Conservation (phyloP, 2,329 filamentous ascomycete genomes). For the Trichoderma sp. region DNA sequence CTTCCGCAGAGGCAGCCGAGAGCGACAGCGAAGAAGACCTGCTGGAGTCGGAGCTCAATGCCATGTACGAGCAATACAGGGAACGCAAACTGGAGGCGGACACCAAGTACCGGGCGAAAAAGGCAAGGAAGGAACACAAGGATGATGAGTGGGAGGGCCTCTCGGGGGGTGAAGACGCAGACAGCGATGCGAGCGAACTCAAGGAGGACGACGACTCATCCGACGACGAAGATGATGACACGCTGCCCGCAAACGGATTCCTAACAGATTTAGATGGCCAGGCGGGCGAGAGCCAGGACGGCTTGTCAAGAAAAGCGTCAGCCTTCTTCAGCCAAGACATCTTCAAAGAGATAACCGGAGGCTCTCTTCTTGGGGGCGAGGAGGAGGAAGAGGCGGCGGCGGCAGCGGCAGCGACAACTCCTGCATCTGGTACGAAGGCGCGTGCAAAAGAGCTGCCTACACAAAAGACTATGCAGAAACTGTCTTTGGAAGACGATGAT, state of each 20-base stretch:
- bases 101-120: conserved; percentile 88
- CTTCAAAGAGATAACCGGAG: conserved; percentile 75
- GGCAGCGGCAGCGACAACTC: conserved; percentile 43
- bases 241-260: conserved; percentile 35
- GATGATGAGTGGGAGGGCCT: conserved; percentile 94
- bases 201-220: conserved; percentile 54
- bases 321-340: conserved; percentile 95
- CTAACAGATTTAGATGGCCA: conserved; percentile 44
- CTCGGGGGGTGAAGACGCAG: conserved; percentile 63
- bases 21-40: conserved; percentile 79
- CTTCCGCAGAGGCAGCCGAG: conserved; percentile 58
- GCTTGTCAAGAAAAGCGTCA: conserved; percentile 79
- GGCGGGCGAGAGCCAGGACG: conserved; percentile 49
- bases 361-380: conserved; percentile 57
- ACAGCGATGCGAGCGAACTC: conserved; percentile 59
- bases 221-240: conserved; percentile 39
- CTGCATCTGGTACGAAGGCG: neutral
- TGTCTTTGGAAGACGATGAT: neutral
- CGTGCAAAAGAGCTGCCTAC: neutral
- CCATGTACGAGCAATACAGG: conserved; percentile 83
- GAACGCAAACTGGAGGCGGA: conserved; percentile 78
- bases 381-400: conserved; percentile 36
- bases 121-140: conserved; percentile 75
- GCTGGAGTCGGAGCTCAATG: conserved; percentile 82
- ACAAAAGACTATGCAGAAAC: neutral